A percentile compares a stretch with the other conserved stretches of the same genome.
Evolutionary conservation across 2,329 filamentous ascomycete genomes (phyloP).

Genomic region (Triangularia setosa): DNA sequence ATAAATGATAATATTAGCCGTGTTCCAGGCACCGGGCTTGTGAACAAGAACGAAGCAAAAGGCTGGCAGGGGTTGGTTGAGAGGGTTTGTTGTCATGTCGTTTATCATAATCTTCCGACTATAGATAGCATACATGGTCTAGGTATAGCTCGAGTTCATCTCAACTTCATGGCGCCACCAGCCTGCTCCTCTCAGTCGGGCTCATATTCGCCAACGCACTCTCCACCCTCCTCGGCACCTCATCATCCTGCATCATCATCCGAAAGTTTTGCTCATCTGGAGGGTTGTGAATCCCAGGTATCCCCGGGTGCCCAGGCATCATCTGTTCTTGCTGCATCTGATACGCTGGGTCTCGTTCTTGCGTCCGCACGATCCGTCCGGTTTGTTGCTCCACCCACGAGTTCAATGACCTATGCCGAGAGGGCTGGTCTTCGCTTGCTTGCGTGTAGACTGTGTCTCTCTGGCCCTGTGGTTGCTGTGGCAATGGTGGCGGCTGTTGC

Average conservation of each 20-base stretch:
- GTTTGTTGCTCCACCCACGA: slow-evolving; percentile 66
- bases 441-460: slow-evolving; percentile 52
- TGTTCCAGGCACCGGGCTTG: background rate
- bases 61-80: background rate
- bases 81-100: background rate
- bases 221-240: slow-evolving; percentile 43
- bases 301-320: slow-evolving; percentile 35
- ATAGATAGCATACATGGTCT: background rate
- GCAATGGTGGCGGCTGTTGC: background rate
- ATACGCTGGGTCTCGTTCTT: slow-evolving; percentile 32
- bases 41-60: background rate
- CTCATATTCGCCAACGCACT: background rate
- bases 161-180: background rate
- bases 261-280: slow-evolving; percentile 45
- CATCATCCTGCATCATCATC: slow-evolving; percentile 49
- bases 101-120: background rate
- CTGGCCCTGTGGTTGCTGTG: slow-evolving; percentile 18
- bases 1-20: background rate
- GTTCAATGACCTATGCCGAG: slow-evolving; percentile 54
- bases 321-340: slow-evolving; percentile 27
- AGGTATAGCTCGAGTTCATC: too few species aligned
- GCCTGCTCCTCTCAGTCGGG: background rate
- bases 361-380: slow-evolving; percentile 47
- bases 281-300: slow-evolving; percentile 33
- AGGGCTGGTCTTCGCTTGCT: slow-evolving; percentile 50